phyloP scores from a whole-genome alignment of 2,329 filamentous ascomycete genomes.

The Arthrobotrys sinensis region DNA sequence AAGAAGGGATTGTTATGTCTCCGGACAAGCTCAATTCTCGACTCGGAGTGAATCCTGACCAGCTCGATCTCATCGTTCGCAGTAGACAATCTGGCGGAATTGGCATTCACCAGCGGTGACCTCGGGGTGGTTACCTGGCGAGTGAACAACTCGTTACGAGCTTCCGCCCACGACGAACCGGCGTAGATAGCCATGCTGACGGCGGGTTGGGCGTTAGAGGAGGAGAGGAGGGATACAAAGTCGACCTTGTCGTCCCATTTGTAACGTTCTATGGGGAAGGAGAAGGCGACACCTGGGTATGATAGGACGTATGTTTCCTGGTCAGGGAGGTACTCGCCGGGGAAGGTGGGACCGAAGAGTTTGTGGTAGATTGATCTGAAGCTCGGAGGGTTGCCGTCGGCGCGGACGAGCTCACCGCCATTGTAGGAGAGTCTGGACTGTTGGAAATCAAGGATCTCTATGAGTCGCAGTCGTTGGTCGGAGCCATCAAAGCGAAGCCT shows the following conservation, averaged over 20 bases:
- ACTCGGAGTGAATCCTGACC: constrained; percentile 82
- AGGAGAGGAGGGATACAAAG: constrained; percentile 87
- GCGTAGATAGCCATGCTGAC: constrained; percentile 91
- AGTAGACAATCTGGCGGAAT: constrained; percentile 62
- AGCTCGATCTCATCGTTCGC: constrained; percentile 91
- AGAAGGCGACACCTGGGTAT: constrained; percentile 94
- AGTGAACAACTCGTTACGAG: constrained; percentile 82
- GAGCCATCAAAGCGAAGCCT: constrained; percentile 93
- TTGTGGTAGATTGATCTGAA: constrained; percentile 94
- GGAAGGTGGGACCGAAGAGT: constrained; percentile 93
- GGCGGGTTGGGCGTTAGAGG: constrained; percentile 81
- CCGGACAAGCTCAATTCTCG: constrained; percentile 82
- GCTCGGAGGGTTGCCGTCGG: constrained; percentile 73
- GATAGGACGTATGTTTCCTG: constrained; percentile 89
- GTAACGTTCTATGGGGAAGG: constrained; percentile 79
- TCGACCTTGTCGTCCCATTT: constrained; percentile 74
- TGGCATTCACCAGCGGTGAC: constrained; percentile 75
- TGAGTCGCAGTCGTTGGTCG: constrained; percentile 89
- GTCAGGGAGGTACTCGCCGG: constrained; percentile 86
- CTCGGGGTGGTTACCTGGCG: constrained; percentile 80
- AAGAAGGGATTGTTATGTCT: constrained; percentile 78
- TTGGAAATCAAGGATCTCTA: constrained; percentile 91
- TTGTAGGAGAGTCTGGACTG: constrained; percentile 88
- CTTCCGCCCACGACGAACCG: constrained; percentile 91
- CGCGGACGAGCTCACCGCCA: constrained; percentile 75